A percentile compares a stretch with the other conserved stretches of the same genome.
Evolutionary conservation across 345 rosid species (phyloP).

Genomic region (Chamaenerion angustifolium): DNA sequence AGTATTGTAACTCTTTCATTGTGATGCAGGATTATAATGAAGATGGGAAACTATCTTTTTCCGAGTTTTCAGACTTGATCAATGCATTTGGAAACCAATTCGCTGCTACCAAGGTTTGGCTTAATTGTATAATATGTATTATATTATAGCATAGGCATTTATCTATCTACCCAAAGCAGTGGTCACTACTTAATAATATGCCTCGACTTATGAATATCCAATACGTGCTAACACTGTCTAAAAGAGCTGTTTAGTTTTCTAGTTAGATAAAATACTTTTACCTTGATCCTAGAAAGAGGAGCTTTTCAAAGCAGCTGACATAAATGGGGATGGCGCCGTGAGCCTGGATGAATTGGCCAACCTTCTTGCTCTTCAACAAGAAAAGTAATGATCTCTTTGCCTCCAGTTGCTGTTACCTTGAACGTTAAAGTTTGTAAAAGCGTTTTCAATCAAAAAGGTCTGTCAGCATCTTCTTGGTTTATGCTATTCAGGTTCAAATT

Average conservation of each 20-base stretch:
- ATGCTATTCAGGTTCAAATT: no score
- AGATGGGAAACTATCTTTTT: constrained; percentile 75
- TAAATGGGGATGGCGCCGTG: constrained; percentile 76
- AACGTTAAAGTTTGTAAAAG: no score
- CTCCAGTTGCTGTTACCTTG: no score
- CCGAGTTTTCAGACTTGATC: constrained; percentile 68
- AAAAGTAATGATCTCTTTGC: constrained; percentile 35
- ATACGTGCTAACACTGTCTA: not conserved
- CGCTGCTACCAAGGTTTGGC: constrained; percentile 61
- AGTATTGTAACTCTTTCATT: not conserved
- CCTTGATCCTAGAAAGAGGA: constrained; percentile 63
- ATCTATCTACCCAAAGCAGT: no score
- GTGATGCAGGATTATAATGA: constrained; percentile 55
- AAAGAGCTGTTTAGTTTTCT: not conserved
- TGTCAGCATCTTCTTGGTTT: no score
- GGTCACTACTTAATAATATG: no score
- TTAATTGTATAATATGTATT: constrained; percentile 6
- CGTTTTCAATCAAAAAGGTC: no score
- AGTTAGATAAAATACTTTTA: not conserved
- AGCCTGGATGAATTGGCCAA: constrained; percentile 88
- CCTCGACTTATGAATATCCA: no score
- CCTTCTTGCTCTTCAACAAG: constrained; percentile 79
- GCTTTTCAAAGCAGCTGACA: constrained; percentile 82
- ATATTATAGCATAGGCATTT: no score
- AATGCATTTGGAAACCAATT: constrained; percentile 71